Conservation (phyloP, 805 yeast genomes). For the Metschnikowia continentalis region DNA sequence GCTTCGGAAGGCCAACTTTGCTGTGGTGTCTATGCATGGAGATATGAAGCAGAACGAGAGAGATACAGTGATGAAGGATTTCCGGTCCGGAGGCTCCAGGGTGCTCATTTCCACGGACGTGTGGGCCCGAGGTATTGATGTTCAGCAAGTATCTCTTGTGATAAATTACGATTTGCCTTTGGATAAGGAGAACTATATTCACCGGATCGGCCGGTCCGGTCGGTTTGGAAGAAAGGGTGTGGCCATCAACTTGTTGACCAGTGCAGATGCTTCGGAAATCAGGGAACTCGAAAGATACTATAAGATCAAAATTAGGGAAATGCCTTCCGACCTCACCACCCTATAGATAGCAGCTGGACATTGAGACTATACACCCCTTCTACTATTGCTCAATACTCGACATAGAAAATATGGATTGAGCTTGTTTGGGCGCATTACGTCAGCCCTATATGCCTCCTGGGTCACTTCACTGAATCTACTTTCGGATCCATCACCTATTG, state of each 20-base stretch:
- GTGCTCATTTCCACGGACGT: slow-evolving; percentile 94
- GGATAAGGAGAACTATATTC: slow-evolving; percentile 93
- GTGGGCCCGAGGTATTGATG: slow-evolving; percentile 98
- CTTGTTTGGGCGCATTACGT: too few species aligned
- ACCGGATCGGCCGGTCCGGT: slow-evolving; percentile 97
- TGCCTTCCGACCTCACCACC: slow-evolving; percentile 43
- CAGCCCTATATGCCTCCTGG: too few species aligned
- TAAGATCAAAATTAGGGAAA: slow-evolving; percentile 68
- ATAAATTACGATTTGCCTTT: slow-evolving; percentile 92
- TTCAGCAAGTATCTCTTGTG: slow-evolving; percentile 94
- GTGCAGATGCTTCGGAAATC: slow-evolving; percentile 68
- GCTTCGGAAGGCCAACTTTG: slow-evolving; percentile 76
- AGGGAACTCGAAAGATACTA: slow-evolving; percentile 72
- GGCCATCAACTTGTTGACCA: slow-evolving; percentile 90
- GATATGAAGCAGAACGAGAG: slow-evolving; percentile 95
- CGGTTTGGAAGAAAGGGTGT: slow-evolving; percentile 98
- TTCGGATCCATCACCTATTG: too few species aligned
- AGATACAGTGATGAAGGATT: slow-evolving; percentile 92
- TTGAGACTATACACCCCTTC: too few species aligned
- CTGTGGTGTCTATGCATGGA: slow-evolving; percentile 95
- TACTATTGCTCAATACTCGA: too few species aligned
- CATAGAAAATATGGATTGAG: too few species aligned
- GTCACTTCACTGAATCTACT: too few species aligned
- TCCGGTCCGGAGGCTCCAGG: slow-evolving; percentile 89
- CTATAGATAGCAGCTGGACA: neutral